Conservation (phyloP, 148 eudicot species). For the Fallopia convolvulus region DNA sequence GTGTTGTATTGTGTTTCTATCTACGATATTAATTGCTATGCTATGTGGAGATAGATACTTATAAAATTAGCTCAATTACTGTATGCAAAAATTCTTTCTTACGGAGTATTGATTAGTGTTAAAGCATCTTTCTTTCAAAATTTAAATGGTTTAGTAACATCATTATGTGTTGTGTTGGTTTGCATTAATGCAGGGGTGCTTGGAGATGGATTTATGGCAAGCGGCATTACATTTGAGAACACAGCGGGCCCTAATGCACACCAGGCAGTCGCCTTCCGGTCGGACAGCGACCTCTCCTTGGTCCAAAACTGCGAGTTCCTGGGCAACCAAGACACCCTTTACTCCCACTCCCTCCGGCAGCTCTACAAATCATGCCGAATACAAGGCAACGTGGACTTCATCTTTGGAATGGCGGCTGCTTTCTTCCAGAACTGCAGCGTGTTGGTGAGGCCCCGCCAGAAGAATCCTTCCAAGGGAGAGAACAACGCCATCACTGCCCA, state of each 20-base stretch:
- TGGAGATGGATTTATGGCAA: constrained; percentile 90
- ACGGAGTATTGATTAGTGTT: too few species aligned
- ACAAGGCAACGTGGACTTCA: constrained; percentile 84
- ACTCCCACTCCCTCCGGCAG: constrained; percentile 77
- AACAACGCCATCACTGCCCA: constrained; percentile 76
- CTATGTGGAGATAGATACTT: too few species aligned
- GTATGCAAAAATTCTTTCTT: too few species aligned
- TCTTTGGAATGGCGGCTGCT: constrained; percentile 74
- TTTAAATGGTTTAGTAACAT: background rate
- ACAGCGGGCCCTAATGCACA: constrained; percentile 75
- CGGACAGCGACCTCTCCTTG: constrained; percentile 69
- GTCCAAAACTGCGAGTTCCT: constrained; percentile 76
- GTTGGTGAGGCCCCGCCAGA: constrained; percentile 53
- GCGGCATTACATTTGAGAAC: constrained; percentile 67
- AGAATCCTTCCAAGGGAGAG: constrained; percentile 65
- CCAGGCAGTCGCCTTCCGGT: constrained; percentile 86
- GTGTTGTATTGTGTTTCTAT: background rate
- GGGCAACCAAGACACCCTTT: constrained; percentile 88
- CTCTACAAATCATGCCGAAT: constrained; percentile 62
- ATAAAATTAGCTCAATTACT: too few species aligned
- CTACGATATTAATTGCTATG: background rate
- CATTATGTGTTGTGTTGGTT: background rate
- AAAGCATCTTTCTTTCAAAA: too few species aligned
- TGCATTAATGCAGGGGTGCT: constrained; percentile 32
- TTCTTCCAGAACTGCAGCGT: constrained; percentile 67